Percentiles rank a stretch among this genome's conserved stretches.
These are phyloP conservation scores for Backusella liffmaniae DNA, from an alignment of 192 early-diverging fungal genomes.

Conservation along the genomic window DNA sequence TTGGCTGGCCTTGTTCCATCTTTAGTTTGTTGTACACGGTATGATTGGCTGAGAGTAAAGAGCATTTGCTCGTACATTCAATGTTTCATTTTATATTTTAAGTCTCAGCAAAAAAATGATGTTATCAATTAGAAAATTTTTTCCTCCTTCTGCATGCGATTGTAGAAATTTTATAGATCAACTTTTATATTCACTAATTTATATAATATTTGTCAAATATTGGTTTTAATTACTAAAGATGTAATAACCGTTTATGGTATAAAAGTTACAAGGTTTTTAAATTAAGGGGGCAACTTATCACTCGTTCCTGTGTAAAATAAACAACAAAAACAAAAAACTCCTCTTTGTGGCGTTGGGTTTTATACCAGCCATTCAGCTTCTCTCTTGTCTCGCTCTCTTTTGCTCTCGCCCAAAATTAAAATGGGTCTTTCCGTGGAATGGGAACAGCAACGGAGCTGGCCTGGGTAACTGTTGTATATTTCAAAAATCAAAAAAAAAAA, in stretches of 20 bases:
- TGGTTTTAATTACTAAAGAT: not conserved
- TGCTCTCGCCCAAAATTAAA: not conserved
- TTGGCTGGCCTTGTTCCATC: not conserved
- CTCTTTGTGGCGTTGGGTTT: not conserved
- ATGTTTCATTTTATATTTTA: slow-evolving; percentile 10
- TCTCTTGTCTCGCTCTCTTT: not conserved
- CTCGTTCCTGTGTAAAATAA: not conserved
- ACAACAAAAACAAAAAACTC: not conserved
- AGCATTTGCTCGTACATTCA: not conserved
- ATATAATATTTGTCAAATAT: not conserved
- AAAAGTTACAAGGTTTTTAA: not conserved
- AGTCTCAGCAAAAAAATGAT: not conserved
- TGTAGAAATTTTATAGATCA: too few species aligned
- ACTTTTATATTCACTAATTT: not conserved
- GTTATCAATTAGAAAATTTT: too few species aligned
- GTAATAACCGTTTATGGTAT: not conserved
- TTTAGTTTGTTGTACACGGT: not conserved
- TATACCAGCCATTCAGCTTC: not conserved
- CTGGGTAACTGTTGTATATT: not conserved
- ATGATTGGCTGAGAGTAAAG: not conserved
- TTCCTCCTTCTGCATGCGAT: too few species aligned
- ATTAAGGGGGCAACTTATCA: not conserved
- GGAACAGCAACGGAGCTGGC: not conserved
- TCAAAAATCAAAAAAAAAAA: not conserved
- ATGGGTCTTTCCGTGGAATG: not conserved